These are phyloP conservation scores for Sarcodon sp. DNA, from an alignment of 768 basidiomycete species.

Conservation along the genomic window DNA sequence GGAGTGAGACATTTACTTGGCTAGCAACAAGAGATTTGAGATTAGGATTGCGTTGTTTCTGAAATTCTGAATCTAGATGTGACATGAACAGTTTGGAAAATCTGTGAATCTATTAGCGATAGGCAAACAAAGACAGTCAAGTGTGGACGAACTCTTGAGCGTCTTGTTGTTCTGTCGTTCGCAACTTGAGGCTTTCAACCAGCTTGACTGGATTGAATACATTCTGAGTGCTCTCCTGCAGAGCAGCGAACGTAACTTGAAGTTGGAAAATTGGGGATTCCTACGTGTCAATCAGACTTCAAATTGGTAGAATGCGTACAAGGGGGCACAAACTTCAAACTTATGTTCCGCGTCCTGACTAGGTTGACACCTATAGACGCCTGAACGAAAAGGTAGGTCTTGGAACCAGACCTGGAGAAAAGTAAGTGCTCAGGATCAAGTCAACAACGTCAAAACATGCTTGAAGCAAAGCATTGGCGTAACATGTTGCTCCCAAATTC, in stretches of 20 bases:
- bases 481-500: constrained; percentile 97
- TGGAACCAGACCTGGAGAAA: constrained; percentile 77
- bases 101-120: constrained; percentile 24
- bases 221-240: constrained; percentile 58
- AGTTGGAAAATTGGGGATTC: constrained; percentile 71
- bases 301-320: not conserved
- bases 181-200: constrained; percentile 73
- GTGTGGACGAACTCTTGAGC: constrained; percentile 70
- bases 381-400: constrained; percentile 67
- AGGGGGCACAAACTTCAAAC: constrained; percentile 25
- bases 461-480: constrained; percentile 92
- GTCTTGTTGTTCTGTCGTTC: constrained; percentile 86
- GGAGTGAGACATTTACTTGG: constrained; percentile 33
- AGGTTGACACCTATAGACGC: constrained; percentile 69
- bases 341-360: constrained; percentile 30
- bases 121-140: constrained; percentile 1
- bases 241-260: constrained; percentile 72
- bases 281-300: constrained; percentile 18
- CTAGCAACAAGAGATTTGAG: constrained; percentile 60
- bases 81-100: constrained; percentile 94
- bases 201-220: constrained; percentile 79
- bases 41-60: constrained; percentile 54
- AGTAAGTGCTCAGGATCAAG: not conserved
- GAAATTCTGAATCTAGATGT: constrained; percentile 78
- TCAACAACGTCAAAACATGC: constrained; percentile 22